A percentile compares a stretch with the other conserved stretches of the same genome.
Conservation (phyloP, 352 stramenopile genomes). For the Sclerospora graminicola region DNA sequence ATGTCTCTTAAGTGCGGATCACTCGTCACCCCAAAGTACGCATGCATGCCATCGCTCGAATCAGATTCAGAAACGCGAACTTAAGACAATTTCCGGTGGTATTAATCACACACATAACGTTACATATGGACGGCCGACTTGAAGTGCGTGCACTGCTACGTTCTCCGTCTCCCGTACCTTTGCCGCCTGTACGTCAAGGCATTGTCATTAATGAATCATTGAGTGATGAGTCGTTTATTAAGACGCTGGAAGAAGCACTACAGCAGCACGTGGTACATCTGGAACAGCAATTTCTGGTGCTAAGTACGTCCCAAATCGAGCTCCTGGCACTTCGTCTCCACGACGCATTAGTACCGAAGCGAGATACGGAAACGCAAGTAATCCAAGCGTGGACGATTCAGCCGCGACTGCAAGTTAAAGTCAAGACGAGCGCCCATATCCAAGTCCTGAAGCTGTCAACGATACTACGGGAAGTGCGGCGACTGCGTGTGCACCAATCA, state of each 20-base stretch:
- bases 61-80: background rate
- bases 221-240: constrained; percentile 55
- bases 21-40: background rate
- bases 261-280: constrained; percentile 44
- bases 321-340: constrained; percentile 58
- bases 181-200: constrained; percentile 4
- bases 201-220: constrained; percentile 39
- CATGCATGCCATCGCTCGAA: background rate
- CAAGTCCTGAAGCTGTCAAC: constrained; percentile 84
- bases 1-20: constrained; percentile 2
- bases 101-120: background rate
- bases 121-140: constrained; percentile 36
- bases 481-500: constrained; percentile 53
- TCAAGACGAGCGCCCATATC: constrained; percentile 70
- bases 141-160: constrained; percentile 49
- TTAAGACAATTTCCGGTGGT: background rate
- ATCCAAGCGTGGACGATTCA: constrained; percentile 75
- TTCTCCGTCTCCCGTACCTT: background rate
- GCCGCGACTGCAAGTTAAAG: constrained; percentile 39
- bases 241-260: constrained; percentile 53
- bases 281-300: constrained; percentile 45
- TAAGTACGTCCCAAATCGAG: constrained; percentile 59
- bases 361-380: constrained; percentile 45
- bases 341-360: constrained; percentile 61
- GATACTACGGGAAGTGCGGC: constrained; percentile 60